Evolutionary conservation across 2,329 filamentous ascomycete genomes (phyloP).

Genomic region (Colletotrichum lupini): DNA sequence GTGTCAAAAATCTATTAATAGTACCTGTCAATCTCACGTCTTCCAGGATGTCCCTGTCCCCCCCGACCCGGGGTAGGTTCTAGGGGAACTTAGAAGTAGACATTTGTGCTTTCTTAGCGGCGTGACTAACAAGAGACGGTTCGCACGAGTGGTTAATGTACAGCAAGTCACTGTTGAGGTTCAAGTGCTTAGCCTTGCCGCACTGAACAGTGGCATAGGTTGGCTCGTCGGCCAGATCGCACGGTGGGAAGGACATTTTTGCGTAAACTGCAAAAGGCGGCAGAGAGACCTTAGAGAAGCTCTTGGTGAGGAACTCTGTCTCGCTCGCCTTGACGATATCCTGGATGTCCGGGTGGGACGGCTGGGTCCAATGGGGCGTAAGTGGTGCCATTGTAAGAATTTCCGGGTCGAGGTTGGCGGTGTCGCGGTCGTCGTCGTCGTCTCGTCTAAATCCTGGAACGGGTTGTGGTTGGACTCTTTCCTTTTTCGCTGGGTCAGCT

Average conservation of each 20-base stretch:
- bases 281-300: slow-evolving; percentile 64
- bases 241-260: slow-evolving; percentile 73
- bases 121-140: slow-evolving; percentile 67
- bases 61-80: slow-evolving; percentile 2
- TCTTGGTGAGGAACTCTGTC: slow-evolving; percentile 69
- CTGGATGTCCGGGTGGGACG: slow-evolving; percentile 69
- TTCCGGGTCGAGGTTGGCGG: neutral
- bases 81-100: neutral
- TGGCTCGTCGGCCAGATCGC: slow-evolving; percentile 63
- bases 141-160: slow-evolving; percentile 78
- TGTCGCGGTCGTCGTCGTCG: neutral
- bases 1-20: slow-evolving; percentile 68
- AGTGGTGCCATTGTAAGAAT: slow-evolving; percentile 62
- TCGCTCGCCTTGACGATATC: slow-evolving; percentile 64
- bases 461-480: slow-evolving; percentile 19
- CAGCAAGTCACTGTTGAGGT: slow-evolving; percentile 73
- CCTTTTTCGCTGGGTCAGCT: slow-evolving; percentile 13
- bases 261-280: slow-evolving; percentile 74
- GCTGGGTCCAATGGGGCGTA: slow-evolving; percentile 68
- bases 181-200: slow-evolving; percentile 65
- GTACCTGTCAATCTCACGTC: slow-evolving; percentile 22
- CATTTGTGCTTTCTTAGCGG: neutral
- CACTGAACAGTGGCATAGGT: slow-evolving; percentile 75
- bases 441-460: slow-evolving; percentile 8
- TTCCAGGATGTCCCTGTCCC: slow-evolving; percentile 17